phyloP scores from a whole-genome alignment of 257 asterid species.

The Knoxia roxburghii region DNA sequence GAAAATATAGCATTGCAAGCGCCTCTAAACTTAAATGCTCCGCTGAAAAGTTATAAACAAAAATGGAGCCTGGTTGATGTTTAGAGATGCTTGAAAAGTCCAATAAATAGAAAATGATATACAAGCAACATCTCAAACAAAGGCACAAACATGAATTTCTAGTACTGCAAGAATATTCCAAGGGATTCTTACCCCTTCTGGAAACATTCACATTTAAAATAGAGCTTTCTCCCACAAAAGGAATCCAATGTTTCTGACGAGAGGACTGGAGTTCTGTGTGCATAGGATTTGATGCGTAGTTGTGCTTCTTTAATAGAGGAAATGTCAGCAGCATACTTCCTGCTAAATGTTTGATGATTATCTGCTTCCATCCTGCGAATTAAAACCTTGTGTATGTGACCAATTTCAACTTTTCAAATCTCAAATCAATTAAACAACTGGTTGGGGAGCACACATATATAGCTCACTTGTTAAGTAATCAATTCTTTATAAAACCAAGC shows the following conservation, averaged over 20 bases:
- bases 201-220: constrained; percentile 86
- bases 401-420: no score
- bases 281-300: constrained; percentile 44
- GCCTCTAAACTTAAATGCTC: constrained; percentile 91
- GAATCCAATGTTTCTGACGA: constrained; percentile 65
- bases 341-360: constrained; percentile 20
- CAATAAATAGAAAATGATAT: not conserved
- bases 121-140: not conserved
- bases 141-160: not conserved
- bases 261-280: constrained; percentile 65
- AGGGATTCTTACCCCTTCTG: constrained; percentile 80
- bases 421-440: no score
- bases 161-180: not conserved
- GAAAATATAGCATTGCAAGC: constrained; percentile 94
- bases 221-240: constrained; percentile 58
- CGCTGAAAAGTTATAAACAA: constrained; percentile 38
- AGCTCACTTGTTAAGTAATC: no score
- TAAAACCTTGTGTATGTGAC: no score
- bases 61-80: not conserved
- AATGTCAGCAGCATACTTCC: constrained; percentile 72
- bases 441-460: no score
- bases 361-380: constrained; percentile 63
- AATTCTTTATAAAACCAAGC: no score
- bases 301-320: constrained; percentile 70
- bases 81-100: not conserved